Conservation (phyloP, 1,284 basidiomycete genomes). For the Leccinum solheimii region DNA sequence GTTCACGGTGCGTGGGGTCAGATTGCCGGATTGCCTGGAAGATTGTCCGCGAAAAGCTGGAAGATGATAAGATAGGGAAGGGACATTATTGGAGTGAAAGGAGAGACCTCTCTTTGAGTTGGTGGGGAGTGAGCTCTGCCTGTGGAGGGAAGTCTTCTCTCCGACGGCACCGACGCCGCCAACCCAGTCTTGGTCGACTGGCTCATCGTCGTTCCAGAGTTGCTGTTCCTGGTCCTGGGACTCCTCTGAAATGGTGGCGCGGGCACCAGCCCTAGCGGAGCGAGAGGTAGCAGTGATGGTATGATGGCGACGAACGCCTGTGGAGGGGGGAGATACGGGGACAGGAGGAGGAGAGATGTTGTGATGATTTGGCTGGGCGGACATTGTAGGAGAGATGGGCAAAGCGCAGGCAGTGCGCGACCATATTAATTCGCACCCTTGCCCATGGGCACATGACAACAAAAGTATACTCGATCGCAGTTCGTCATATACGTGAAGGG, state of each 20-base stretch:
- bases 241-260: slow-evolving; percentile 68
- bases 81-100: neutral
- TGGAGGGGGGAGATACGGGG: slow-evolving; percentile 42
- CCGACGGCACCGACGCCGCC: slow-evolving; percentile 78
- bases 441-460: slow-evolving; percentile 27
- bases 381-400: slow-evolving; percentile 19
- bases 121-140: slow-evolving; percentile 78
- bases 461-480: slow-evolving; percentile 4
- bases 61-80: slow-evolving; percentile 13
- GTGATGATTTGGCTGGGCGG: slow-evolving; percentile 26
- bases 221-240: slow-evolving; percentile 52
- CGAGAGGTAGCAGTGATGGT: slow-evolving; percentile 79
- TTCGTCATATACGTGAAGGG: neutral
- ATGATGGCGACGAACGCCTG: slow-evolving; percentile 70
- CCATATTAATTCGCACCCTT: slow-evolving; percentile 23
- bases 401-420: neutral
- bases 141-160: slow-evolving; percentile 74
- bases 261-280: slow-evolving; percentile 57
- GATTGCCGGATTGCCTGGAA: slow-evolving; percentile 55
- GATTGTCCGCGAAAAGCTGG: slow-evolving; percentile 49
- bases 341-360: slow-evolving; percentile 35
- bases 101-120: slow-evolving; percentile 72
- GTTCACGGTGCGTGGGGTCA: slow-evolving; percentile 73
- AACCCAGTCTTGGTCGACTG: slow-evolving; percentile 76
- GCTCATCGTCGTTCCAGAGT: slow-evolving; percentile 71